Base-by-base conservation (phyloP, 495 filamentous ascomycete species). In the Trichodelitschia bisporula region DNA sequence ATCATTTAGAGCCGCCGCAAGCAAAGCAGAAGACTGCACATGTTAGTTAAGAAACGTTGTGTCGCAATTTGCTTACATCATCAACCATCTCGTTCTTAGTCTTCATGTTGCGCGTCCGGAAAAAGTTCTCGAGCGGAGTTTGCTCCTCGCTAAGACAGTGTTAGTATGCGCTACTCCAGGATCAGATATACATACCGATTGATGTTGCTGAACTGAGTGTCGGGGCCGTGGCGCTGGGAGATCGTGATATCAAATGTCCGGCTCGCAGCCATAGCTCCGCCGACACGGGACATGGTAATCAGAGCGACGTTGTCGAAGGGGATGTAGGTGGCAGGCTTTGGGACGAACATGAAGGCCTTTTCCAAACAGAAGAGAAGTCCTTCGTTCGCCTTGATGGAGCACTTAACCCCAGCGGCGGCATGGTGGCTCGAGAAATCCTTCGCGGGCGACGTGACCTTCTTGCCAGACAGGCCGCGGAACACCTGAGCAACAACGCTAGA, bases 281-380 rank as follows among this genome's bases (percentile, higher is more conserved):
- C 79, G 15, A 99, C 83, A 44, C 86, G 77, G 13, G 82, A 92
- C 66, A 99, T 86, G 5, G 79, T 90, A 33, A 99, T 74, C 20
- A 73, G 69, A 4, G 72, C 62, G 12, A 90, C 69, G 38, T 84
- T 77, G 36, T 95, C 89, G 46, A 91, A 77, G 24, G 79, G 71
- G 20, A 99, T 82, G 53, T 91, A 95, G 2, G 83, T 90, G 0
- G 89, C 83, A 0, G 89, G 89, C 50, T 99, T 99, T 2, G 89
- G 89, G 4, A 99, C 86, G 40, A 99, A 99, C 64, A 99, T 86
- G 44, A 99, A 84, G 5, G 82, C 86, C 55, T 91, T 92, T 50
- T 99, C 89, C 40, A 99, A 53, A 51, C 83, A 93, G 59, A 86
- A 99, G 18, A 99, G 55, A 41, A 89, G 82, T 31, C 89, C 89